Base-by-base conservation (phyloP, 1,284 basidiomycete genomes). In the Cystobasidium sp. region DNA sequence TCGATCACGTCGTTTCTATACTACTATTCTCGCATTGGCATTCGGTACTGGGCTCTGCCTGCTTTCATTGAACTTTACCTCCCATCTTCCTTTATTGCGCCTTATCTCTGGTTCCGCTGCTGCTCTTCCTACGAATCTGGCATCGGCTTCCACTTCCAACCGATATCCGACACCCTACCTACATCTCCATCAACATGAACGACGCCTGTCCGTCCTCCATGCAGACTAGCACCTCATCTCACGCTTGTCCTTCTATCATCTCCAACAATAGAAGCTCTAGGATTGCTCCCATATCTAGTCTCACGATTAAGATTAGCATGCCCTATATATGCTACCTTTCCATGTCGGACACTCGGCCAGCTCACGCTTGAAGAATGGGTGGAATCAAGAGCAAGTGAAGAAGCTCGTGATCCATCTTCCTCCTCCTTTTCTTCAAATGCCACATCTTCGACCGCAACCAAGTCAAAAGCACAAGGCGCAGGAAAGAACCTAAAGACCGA, bases 271-370 rank as follows among this genome's bases (percentile, higher is more conserved):
- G 85, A 88, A 3, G 94, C 97, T 80, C 87, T 92, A 20, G 96
- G 95, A 7, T 85, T 99, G 20, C 65, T 81, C 6, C 80, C 80
- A 1, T 80, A 73, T 61, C 75, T 80, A 31, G 72, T 76, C 44
- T 87, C 94, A 6, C 87, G 88, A 79, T 94, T 94, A 88, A 91
- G 90, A 20, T 86, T 99, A 51, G 90, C 88, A 66, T 95, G 94
- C 53, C 94, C 94, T 9, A 89, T 94, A n/a, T 99, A 98, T 82
- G 91, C 93, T 0, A 97, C 96, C 0, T 87, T 99, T 61, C 96
- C 97, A 24, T 94, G 97, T 0, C 93, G 97, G 78, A 94, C 95
- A 71, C 97, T 96, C 91, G 96, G 92, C 2, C 87, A 93, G 44
- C 91, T 97, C 61, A 93, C 93, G 67, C 51, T 82, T 73, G 80